Percentiles rank a stretch among this genome's conserved stretches.
Conservation (phyloP, 495 filamentous ascomycete genomes). For the Tuber microsphaerosporum region DNA sequence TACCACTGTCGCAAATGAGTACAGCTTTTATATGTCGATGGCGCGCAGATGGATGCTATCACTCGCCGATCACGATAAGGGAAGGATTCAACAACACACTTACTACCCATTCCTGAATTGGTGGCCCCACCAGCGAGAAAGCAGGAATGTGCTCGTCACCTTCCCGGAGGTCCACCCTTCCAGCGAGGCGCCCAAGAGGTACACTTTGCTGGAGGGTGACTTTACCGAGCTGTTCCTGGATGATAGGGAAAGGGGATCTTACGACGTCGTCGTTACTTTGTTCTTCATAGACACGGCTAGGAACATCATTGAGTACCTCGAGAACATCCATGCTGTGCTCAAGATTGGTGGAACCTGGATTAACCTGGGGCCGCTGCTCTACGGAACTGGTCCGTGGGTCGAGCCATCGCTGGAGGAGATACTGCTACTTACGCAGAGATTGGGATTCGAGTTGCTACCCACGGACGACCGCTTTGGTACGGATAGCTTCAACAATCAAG, state of each 20-base stretch:
- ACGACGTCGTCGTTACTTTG: constrained; percentile 77
- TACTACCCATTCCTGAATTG: constrained; percentile 47
- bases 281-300: constrained; percentile 98
- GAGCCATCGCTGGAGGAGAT: constrained; percentile 87
- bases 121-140: constrained; percentile 48
- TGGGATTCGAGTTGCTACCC: constrained; percentile 69
- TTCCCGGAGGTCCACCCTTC: constrained; percentile 42
- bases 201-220: constrained; percentile 45
- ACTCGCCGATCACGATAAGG: constrained; percentile 12
- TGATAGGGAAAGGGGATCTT: constrained; percentile 50
- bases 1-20: constrained; percentile 47
- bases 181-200: constrained; percentile 20
- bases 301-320: constrained; percentile 80
- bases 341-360: constrained; percentile 73
- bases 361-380: constrained; percentile 83
- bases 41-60: constrained; percentile 43
- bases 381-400: constrained; percentile 47
- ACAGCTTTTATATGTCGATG: constrained; percentile 46
- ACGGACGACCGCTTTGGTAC: constrained; percentile 38
- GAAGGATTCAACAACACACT: constrained; percentile 20
- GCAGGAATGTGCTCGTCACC: constrained; percentile 43
- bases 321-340: constrained; percentile 70
- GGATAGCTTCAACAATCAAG: constrained; percentile 43
- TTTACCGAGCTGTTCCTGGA: constrained; percentile 43
- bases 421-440: constrained; percentile 59